Evolutionary conservation across 1,139 yeast genomes (phyloP).

Genomic region (Taiozyma onychis): DNA sequence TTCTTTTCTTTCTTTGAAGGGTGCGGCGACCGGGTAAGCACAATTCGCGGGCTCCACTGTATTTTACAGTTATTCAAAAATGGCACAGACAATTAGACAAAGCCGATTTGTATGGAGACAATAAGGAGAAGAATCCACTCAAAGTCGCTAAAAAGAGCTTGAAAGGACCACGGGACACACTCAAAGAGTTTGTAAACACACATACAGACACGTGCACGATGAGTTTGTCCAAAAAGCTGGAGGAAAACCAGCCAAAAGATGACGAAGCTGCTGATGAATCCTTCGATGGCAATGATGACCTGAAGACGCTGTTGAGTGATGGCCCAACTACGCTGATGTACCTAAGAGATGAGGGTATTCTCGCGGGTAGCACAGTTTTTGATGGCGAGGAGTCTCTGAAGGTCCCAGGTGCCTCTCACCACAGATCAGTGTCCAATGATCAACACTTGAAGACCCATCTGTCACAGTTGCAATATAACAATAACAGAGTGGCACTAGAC

Average conservation of each 20-base stretch:
- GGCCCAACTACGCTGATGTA: constrained; percentile 15
- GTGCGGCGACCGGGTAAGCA: not conserved
- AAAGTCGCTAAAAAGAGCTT: not conserved
- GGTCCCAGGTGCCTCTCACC: constrained; percentile 8
- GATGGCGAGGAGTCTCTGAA: constrained; percentile 15
- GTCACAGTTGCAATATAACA: constrained; percentile 66
- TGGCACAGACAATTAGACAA: not conserved
- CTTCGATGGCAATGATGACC: not conserved
- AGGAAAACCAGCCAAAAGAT: not conserved
- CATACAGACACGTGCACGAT: not conserved
- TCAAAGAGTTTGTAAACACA: not conserved
- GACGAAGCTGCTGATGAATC: not conserved
- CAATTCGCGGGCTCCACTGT: not conserved
- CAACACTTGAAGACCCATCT: constrained; percentile 38
- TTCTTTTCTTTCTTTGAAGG: not conserved
- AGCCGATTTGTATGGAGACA: not conserved
- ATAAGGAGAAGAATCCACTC: not conserved
- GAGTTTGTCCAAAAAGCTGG: not conserved
- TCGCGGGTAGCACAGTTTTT: constrained; percentile 23
- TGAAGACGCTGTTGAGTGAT: not conserved
- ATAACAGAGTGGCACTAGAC: constrained; percentile 57
- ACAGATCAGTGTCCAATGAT: constrained; percentile 19
- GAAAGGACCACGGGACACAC: not conserved
- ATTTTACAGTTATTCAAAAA: not conserved
- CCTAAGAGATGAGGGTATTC: constrained; percentile 19